Conservation (phyloP, 1,284 basidiomycete genomes). For the Pseudozyma pruni region DNA sequence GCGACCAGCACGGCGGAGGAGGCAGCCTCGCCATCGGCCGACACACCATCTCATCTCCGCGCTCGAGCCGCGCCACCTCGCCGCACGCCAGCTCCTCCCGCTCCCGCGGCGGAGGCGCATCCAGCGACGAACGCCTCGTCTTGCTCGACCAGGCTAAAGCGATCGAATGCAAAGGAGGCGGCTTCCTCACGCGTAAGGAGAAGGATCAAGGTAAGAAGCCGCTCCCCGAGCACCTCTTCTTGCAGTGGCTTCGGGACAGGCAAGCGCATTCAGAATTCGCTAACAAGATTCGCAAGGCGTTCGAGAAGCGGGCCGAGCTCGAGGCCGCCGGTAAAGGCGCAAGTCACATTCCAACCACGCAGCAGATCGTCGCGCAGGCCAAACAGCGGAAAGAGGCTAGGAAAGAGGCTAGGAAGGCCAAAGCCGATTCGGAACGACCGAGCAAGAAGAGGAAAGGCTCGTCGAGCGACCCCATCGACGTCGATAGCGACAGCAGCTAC, state of each 20-base stretch:
- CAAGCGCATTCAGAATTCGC: constrained; percentile 20
- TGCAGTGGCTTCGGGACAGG: constrained; percentile 22
- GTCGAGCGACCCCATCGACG: constrained; percentile 7
- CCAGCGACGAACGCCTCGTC: neutral
- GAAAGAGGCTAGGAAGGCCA: neutral
- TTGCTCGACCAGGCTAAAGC: constrained; percentile 28
- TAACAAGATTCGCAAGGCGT: constrained; percentile 16
- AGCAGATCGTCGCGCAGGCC: constrained; percentile 10
- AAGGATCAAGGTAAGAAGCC: constrained; percentile 27
- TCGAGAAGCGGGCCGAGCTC: constrained; percentile 20
- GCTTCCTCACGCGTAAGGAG: constrained; percentile 30
- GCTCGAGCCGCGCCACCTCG: constrained; percentile 13
- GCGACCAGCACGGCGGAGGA: constrained; percentile 2
- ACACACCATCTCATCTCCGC: constrained; percentile 13
- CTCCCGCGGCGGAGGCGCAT: too few relatives aligned
- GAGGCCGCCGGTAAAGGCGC: constrained; percentile 12
- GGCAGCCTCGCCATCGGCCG: constrained; percentile 13
- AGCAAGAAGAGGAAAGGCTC: constrained; percentile 15
- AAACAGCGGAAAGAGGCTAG: neutral
- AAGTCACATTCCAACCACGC: constrained; percentile 2
- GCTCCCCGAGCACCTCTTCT: constrained; percentile 28
- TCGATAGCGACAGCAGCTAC: constrained; percentile 12
- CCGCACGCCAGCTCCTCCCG: constrained; percentile 2
- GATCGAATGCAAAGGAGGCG: constrained; percentile 13
- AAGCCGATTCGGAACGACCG: constrained; percentile 3